Percentiles rank a stretch among this genome's conserved stretches.
These are phyloP conservation scores for Gymnopilus junonius DNA, from an alignment of 768 basidiomycete species.

Conservation along the genomic window DNA sequence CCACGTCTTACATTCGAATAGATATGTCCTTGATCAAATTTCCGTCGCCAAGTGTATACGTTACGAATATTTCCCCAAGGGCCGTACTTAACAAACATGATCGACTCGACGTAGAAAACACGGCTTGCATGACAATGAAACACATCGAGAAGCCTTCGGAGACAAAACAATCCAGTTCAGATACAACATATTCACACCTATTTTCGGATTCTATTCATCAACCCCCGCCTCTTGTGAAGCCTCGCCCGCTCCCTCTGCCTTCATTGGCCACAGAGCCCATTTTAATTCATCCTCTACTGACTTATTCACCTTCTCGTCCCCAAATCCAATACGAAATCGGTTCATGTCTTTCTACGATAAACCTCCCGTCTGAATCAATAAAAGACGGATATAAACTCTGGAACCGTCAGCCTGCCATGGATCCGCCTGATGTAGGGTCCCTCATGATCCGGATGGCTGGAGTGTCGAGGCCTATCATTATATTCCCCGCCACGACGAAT, in stretches of 20 bases:
- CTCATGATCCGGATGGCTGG: neutral
- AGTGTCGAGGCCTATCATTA: neutral
- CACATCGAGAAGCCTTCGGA: too few relatives aligned
- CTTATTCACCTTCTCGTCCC: neutral
- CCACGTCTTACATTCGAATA: too few relatives aligned
- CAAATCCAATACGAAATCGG: neutral
- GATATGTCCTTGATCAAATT: too few relatives aligned
- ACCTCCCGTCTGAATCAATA: neutral
- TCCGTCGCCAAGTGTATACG: too few relatives aligned
- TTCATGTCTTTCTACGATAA: neutral
- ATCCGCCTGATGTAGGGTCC: neutral
- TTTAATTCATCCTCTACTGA: neutral
- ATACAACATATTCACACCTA: too few relatives aligned
- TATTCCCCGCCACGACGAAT: neutral
- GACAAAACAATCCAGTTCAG: neutral
- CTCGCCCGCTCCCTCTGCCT: slow-evolving; percentile 1
- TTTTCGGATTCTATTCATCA: neutral
- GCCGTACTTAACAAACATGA: too few relatives aligned
- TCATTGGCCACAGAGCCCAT: neutral
- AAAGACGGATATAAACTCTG: neutral
- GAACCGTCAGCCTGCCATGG: neutral
- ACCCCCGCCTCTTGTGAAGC: neutral
- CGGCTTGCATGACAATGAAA: too few relatives aligned
- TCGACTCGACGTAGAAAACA: too few relatives aligned
- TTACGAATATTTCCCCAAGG: too few relatives aligned